Conservation (phyloP, 2,329 filamentous ascomycete species). For the Arthroderma sp. region DNA sequence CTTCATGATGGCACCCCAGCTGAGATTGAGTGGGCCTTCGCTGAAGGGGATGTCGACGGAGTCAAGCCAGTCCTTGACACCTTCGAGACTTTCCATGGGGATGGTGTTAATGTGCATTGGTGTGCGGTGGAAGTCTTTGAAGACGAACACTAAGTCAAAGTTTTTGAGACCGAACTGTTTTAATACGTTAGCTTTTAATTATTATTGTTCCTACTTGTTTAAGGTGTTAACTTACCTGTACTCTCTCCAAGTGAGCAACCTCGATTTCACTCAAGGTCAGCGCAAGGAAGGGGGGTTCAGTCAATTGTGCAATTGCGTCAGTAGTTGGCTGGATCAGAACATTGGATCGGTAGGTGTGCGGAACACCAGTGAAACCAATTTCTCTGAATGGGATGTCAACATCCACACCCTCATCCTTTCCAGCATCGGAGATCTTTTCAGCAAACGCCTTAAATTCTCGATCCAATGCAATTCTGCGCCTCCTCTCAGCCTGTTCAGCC, state of each 20-base stretch:
- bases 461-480: constrained; percentile 81
- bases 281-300: constrained; percentile 93
- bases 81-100: constrained; percentile 84
- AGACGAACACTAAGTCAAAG: constrained; percentile 96
- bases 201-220: constrained; percentile 8
- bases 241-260: constrained; percentile 88
- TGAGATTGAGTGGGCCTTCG: constrained; percentile 91
- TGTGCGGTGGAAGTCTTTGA: constrained; percentile 88
- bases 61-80: constrained; percentile 96
- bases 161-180: constrained; percentile 85
- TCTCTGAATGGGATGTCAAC: constrained; percentile 97
- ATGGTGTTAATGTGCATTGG: constrained; percentile 97
- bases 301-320: constrained; percentile 91
- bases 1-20: constrained; percentile 99
- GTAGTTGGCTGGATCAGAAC: constrained; percentile 94
- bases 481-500: constrained; percentile 90
- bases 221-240: constrained; percentile 42
- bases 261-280: constrained; percentile 93
- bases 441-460: constrained; percentile 92
- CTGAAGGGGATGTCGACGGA: constrained; percentile 87
- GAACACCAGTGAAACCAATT: constrained; percentile 91
- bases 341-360: constrained; percentile 64
- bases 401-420: constrained; percentile 76
- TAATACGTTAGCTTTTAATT: constrained; percentile 2
- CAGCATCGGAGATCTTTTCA: constrained; percentile 94